phyloP scores from a whole-genome alignment of 2,329 filamentous ascomycete species.

The Colletotrichum sp. region DNA sequence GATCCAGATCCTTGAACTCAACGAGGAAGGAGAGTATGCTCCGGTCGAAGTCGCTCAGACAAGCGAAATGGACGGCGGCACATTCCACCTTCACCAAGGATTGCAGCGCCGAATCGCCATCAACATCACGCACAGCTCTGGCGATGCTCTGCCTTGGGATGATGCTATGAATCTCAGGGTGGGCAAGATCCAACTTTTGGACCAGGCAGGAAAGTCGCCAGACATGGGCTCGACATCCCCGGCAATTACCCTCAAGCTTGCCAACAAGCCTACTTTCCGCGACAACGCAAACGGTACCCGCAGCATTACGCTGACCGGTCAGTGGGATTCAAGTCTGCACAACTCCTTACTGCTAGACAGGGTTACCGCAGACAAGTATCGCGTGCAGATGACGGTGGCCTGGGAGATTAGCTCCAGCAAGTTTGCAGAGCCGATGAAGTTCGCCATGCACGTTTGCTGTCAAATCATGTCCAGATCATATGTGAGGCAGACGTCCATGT shows the following conservation, averaged over 20 bases:
- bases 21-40: slow-evolving; percentile 88
- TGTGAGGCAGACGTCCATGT: slow-evolving; percentile 84
- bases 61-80: slow-evolving; percentile 82
- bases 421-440: slow-evolving; percentile 86
- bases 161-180: slow-evolving; percentile 79
- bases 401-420: slow-evolving; percentile 89
- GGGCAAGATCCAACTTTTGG: slow-evolving; percentile 81
- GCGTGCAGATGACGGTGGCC: slow-evolving; percentile 83
- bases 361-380: slow-evolving; percentile 89
- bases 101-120: slow-evolving; percentile 87
- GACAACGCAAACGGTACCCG: slow-evolving; percentile 90
- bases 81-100: slow-evolving; percentile 94
- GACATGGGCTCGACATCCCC: slow-evolving; percentile 75
- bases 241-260: slow-evolving; percentile 78
- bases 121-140: slow-evolving; percentile 89
- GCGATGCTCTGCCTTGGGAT: slow-evolving; percentile 87
- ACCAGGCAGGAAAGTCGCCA: slow-evolving; percentile 83
- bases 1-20: slow-evolving; percentile 88
- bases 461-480: slow-evolving; percentile 87
- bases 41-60: slow-evolving; percentile 92
- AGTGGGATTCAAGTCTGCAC: slow-evolving; percentile 97
- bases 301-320: slow-evolving; percentile 83
- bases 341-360: slow-evolving; percentile 92
- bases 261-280: slow-evolving; percentile 79
- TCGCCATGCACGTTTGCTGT: slow-evolving; percentile 79